Base-by-base conservation (phyloP, 73 alveolate species). In the Durusdinium trenchii region DNA sequence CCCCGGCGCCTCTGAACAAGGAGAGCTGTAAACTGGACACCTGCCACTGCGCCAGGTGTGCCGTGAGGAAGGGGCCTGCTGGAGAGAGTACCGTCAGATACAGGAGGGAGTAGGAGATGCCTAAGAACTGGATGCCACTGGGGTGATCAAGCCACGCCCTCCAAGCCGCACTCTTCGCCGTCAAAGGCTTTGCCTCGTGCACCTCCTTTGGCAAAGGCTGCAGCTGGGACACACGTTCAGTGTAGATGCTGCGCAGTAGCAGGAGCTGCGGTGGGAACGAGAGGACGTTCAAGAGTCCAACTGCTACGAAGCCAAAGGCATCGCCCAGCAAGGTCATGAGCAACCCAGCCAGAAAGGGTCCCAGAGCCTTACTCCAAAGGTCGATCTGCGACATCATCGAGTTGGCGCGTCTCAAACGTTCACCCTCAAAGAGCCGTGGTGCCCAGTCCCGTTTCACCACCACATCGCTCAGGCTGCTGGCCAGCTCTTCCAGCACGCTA, bases 361-460 rank as follows among this genome's bases (percentile, higher is more conserved):
- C 94, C 12, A 85, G 51, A 0, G 78, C 38, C 40, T 50, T 20
- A n/a, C 57, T 85, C 79, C 30, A 12, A 32, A 85, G 57, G n/a
- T 85, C 94, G 45, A 85, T 85, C 78, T 85, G 94, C 50, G 94
- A 85, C 94, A 85, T 85, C 60, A 36, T n/a, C 43, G 73, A 54
- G 76, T 85, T 85, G 36, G 79, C 51, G 52, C 43, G 79, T 62
- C 51, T 50, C 79, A 85, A 42, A 36, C 28, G 14, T 42, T 85
- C 94, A 28, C 78, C 79, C 16, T 35, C 36, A 40, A 85, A 54
- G 20, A 85, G 51, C 36, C 73, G 50, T 38, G 94, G 94, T 32
- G 78, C 51, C 94, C 94, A 85, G n/a, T 85, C 94, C 79, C 94
- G 76, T 52, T 85, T 85, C 60, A 85, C 94, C 28, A 78, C 35